Evolutionary conservation across 2,329 filamentous ascomycete species (phyloP).

Genomic region (Pezicula rhizophila): DNA sequence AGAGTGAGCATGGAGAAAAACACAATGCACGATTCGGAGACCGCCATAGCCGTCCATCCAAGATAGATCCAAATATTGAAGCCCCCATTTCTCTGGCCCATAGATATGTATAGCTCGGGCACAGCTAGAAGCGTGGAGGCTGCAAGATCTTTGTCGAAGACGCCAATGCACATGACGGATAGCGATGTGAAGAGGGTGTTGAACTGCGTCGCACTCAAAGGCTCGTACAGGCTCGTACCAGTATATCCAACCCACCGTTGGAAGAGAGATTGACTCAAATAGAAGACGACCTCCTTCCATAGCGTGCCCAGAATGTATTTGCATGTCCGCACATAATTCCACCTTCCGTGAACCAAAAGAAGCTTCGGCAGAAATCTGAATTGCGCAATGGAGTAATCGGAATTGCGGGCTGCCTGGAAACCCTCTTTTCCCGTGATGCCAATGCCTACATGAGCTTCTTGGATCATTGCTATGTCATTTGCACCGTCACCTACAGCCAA

Average conservation of each 20-base stretch:
- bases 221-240: conserved; percentile 85
- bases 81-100: conserved; percentile 67
- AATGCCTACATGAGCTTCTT: conserved; percentile 81
- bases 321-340: conserved; percentile 84
- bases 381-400: conserved; percentile 87
- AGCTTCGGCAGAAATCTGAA: conserved; percentile 82
- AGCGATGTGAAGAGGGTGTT: conserved; percentile 92
- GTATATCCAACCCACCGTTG: conserved; percentile 83
- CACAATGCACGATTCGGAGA: conserved; percentile 63
- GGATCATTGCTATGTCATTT: conserved; percentile 95
- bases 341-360: conserved; percentile 77
- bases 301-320: conserved; percentile 89
- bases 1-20: conserved; percentile 68
- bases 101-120: conserved; percentile 75
- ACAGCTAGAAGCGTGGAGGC: conserved; percentile 85
- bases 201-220: conserved; percentile 81
- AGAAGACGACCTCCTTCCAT: conserved; percentile 84
- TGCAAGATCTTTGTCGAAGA: conserved; percentile 84
- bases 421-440: conserved; percentile 91
- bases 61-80: conserved; percentile 79
- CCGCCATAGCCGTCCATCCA: conserved; percentile 74
- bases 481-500: conserved; percentile 90
- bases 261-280: conserved; percentile 77
- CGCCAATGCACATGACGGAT: conserved; percentile 79
- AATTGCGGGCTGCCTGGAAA: conserved; percentile 80